A percentile compares a stretch with the other conserved stretches of the same genome.
phyloP scores from a whole-genome alignment of 352 stramenopile species.

The Plasmopara viticola region DNA sequence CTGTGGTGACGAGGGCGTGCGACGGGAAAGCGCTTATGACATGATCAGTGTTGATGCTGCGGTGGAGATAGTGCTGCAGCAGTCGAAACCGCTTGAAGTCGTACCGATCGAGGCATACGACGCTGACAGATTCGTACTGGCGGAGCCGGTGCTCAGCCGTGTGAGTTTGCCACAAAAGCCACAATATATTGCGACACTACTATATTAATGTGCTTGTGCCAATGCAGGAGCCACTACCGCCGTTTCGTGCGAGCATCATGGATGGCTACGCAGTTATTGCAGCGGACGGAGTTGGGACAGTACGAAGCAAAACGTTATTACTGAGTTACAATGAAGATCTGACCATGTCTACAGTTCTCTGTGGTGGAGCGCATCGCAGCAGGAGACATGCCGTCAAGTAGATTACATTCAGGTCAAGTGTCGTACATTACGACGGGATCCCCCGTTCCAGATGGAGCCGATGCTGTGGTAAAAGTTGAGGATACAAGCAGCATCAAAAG shows the following conservation, averaged over 20 bases:
- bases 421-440: conserved; percentile 95
- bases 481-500: conserved; percentile 66
- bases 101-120: conserved; percentile 27
- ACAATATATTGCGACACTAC: background rate
- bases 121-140: conserved; percentile 48
- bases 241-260: conserved; percentile 96
- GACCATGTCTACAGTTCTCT: conserved; percentile 37
- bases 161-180: conserved; percentile 1
- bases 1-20: conserved; percentile 43
- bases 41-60: conserved; percentile 63
- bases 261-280: conserved; percentile 95
- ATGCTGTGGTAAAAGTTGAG: conserved; percentile 94
- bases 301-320: conserved; percentile 8
- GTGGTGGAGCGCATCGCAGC: conserved; percentile 67
- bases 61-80: conserved; percentile 42
- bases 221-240: conserved; percentile 82
- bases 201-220: background rate
- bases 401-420: conserved; percentile 45
- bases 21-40: conserved; percentile 69
- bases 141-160: conserved; percentile 40
- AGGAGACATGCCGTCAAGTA: conserved; percentile 36
- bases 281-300: conserved; percentile 67
- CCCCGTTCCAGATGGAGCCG: conserved; percentile 80
- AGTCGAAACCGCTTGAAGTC: conserved; percentile 33
- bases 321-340: background rate